phyloP scores from a whole-genome alignment of 306 rosid genomes.

The Medicago arabica region DNA sequence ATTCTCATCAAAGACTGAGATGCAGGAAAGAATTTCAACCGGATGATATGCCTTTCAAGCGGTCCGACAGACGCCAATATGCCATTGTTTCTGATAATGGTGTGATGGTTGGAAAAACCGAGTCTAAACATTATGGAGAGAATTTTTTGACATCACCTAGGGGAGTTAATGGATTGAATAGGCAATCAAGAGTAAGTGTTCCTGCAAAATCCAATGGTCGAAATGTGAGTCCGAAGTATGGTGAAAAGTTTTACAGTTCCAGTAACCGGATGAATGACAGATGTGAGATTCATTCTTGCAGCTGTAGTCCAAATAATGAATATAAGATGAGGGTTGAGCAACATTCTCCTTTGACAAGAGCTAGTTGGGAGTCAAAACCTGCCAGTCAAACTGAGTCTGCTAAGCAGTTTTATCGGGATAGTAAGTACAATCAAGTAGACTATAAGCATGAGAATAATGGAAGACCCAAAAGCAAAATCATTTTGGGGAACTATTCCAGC shows the following conservation, averaged over 20 bases:
- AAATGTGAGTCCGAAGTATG: constrained; percentile 66
- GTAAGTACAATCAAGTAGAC: constrained; percentile 64
- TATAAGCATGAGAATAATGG: constrained; percentile 67
- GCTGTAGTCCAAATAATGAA: constrained; percentile 71
- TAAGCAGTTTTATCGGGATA: constrained; percentile 72
- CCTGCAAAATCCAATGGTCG: constrained; percentile 71
- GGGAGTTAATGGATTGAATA: constrained; percentile 51
- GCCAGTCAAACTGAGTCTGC: constrained; percentile 64
- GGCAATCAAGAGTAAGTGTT: constrained; percentile 64
- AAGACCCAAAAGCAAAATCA: constrained; percentile 72
- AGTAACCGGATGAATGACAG: constrained; percentile 64
- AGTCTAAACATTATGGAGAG: constrained; percentile 69
- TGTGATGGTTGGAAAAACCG: constrained; percentile 54
- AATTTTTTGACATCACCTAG: constrained; percentile 64
- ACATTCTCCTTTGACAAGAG: constrained; percentile 59
- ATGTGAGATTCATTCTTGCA: constrained; percentile 75
- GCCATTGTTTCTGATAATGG: constrained; percentile 68
- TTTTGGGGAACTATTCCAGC: constrained; percentile 56
- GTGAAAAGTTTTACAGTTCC: constrained; percentile 69
- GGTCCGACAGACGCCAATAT: constrained; percentile 73
- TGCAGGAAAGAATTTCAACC: constrained; percentile 68
- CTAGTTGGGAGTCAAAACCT: constrained; percentile 63
- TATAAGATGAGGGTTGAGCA: constrained; percentile 71
- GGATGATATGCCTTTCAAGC: constrained; percentile 72
- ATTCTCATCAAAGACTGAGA: constrained; percentile 65